A percentile compares a stretch with the other conserved stretches of the same genome.
phyloP scores from a whole-genome alignment of 2,329 filamentous ascomycete species.

The Stachybotrys elegans region DNA sequence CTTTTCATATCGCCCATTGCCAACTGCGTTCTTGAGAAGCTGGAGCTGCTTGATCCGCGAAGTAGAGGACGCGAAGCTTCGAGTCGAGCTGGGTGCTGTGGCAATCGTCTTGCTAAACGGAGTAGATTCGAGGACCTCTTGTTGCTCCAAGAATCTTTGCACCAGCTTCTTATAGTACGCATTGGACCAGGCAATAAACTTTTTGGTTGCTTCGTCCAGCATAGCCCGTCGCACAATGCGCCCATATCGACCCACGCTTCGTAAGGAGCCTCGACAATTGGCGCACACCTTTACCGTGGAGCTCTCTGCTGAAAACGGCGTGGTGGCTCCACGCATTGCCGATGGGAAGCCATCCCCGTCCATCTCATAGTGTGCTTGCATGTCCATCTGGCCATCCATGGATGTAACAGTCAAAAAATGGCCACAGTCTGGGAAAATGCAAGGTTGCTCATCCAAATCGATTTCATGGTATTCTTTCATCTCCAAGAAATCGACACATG shows the following conservation, averaged over 20 bases:
- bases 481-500: conserved; percentile 52
- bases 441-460: conserved; percentile 54
- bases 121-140: conserved; percentile 9
- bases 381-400: conserved; percentile 56
- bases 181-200: conserved; percentile 55
- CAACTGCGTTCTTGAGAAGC: conserved; percentile 1
- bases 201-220: conserved; percentile 60
- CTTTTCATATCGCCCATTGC: conserved; percentile 6
- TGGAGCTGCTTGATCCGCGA: conserved; percentile 6
- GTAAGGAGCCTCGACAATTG: conserved; percentile 53
- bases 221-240: conserved; percentile 55
- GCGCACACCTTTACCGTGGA: conserved; percentile 50
- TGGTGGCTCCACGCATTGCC: conserved; percentile 27
- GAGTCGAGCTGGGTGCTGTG: not conserved
- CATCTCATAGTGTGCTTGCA: conserved; percentile 44
- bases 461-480: conserved; percentile 50
- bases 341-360: conserved; percentile 27
- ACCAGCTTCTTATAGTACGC: conserved; percentile 7
- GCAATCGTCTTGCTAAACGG: not conserved
- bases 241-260: conserved; percentile 55
- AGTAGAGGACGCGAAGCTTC: not conserved
- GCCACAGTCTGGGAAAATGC: conserved; percentile 57
- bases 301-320: conserved; percentile 40
- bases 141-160: conserved; percentile 6
- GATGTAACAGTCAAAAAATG: conserved; percentile 57